Conservation (phyloP, 73 alveolate genomes). For the Breviolum minutum region DNA sequence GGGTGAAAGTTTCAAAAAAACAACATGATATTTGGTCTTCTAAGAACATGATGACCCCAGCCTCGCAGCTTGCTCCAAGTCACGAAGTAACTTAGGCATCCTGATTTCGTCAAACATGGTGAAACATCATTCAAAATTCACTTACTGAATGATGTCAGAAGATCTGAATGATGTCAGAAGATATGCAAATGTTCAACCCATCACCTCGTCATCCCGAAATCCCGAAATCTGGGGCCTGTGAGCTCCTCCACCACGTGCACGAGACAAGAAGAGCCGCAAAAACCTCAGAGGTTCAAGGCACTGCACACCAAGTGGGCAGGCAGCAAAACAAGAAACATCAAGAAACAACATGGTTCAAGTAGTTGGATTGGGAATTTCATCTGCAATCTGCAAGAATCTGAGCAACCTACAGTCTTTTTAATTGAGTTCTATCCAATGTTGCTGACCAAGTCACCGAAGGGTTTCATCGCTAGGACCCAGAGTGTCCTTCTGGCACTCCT, state of each 20-base stretch:
- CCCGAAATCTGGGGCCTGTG: slow-evolving; percentile 1
- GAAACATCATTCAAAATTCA: too few relatives aligned
- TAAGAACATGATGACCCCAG: not conserved
- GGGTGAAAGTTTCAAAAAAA: not conserved
- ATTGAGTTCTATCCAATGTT: too few relatives aligned
- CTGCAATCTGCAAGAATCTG: too few relatives aligned
- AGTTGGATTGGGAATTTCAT: too few relatives aligned
- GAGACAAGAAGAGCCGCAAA: slow-evolving; percentile 59
- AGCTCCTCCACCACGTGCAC: slow-evolving; percentile 67
- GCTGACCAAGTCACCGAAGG: slow-evolving; percentile 11
- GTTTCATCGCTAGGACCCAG: slow-evolving; percentile 15
- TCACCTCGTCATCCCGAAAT: not conserved
- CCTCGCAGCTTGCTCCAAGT: not conserved
- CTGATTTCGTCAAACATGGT: not conserved
- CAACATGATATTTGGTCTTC: not conserved
- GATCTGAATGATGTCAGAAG: too few relatives aligned
- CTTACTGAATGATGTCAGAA: too few relatives aligned
- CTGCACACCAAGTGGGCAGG: too few relatives aligned
- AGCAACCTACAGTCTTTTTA: too few relatives aligned
- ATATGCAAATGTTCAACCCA: too few relatives aligned
- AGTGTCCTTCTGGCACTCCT: not conserved
- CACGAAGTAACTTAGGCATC: slow-evolving; percentile 31
- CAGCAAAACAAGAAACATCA: too few relatives aligned
- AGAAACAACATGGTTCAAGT: too few relatives aligned
- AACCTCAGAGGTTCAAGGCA: not conserved